Percentiles rank a stretch among this genome's conserved stretches.
Conservation (phyloP, 129 eudicot species). For the Pseudognaphalium luteoalbum region DNA sequence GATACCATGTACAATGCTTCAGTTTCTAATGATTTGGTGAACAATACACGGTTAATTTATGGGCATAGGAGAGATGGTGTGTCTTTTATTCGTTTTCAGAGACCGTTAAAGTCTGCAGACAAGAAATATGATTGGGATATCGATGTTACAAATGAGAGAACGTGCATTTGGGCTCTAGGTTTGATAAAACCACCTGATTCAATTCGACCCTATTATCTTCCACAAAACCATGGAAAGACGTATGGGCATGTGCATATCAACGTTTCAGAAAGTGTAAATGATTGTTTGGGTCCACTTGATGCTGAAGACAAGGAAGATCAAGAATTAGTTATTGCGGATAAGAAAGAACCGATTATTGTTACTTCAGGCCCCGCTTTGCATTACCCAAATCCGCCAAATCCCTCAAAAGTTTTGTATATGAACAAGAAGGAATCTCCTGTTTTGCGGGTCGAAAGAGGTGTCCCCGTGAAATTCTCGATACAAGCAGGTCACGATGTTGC, state of each 20-base stretch:
- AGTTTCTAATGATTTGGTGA: constrained; percentile 40
- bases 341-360: constrained; percentile 73
- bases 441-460: constrained; percentile 89
- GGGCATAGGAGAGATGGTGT: constrained; percentile 95
- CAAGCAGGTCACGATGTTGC: constrained; percentile 99
- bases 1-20: constrained; percentile 55
- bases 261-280: constrained; percentile 69
- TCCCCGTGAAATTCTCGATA: constrained; percentile 73
- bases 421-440: constrained; percentile 95
- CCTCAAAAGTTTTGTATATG: constrained; percentile 79
- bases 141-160: constrained; percentile 50
- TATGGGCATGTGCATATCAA: constrained; percentile 69
- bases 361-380: constrained; percentile 73
- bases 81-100: constrained; percentile 72
- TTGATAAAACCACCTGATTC: constrained; percentile 83
- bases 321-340: constrained; percentile 73
- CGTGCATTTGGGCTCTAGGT: constrained; percentile 90
- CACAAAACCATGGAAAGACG: constrained; percentile 82
- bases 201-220: constrained; percentile 81
- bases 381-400: constrained; percentile 95
- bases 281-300: constrained; percentile 90
- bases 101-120: constrained; percentile 58
- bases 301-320: constrained; percentile 94
- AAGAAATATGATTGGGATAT: constrained; percentile 64
- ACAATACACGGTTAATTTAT: constrained; percentile 64